Percentiles rank a stretch among this genome's conserved stretches.
These are phyloP conservation scores for Rhipidocladum racemiflorum DNA, from an alignment of 176 grass and related monocot species.

Conservation along the genomic window DNA sequence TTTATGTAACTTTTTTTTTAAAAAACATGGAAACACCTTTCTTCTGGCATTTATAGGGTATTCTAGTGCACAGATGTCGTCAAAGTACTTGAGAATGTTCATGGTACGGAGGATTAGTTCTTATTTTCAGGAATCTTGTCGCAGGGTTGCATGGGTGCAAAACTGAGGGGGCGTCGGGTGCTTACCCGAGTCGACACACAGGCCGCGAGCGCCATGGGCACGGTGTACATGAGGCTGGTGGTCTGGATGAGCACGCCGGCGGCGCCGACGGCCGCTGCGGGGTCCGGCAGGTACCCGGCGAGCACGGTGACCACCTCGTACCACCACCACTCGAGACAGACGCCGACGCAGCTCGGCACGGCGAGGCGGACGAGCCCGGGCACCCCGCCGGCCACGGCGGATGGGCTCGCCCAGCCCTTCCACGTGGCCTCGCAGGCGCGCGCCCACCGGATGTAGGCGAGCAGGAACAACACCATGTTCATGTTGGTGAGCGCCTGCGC, in stretches of 20 bases:
- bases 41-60: too few relatives aligned
- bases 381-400: constrained; percentile 46
- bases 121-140: not conserved
- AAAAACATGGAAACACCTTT: not conserved
- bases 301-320: constrained; percentile 99
- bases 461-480: constrained; percentile 90
- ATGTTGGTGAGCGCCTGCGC: constrained; percentile 86
- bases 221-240: constrained; percentile 96
- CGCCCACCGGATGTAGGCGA: constrained; percentile 63
- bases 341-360: constrained; percentile 79
- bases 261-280: constrained; percentile 75
- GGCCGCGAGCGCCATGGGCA: constrained; percentile 90
- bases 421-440: constrained; percentile 62
- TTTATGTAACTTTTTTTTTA: not conserved
- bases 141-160: not conserved
- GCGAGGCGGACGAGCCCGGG: constrained; percentile 65
- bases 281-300: constrained; percentile 76
- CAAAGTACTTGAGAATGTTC: not conserved
- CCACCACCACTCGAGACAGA: constrained; percentile 99
- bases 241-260: constrained; percentile 97
- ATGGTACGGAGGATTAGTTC: not conserved
- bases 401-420: constrained; percentile 54
- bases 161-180: not conserved
- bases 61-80: not conserved
- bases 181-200: constrained; percentile 89